These are phyloP conservation scores for Pisolithus microcarpus DNA, from an alignment of 768 basidiomycete species.

Conservation along the genomic window DNA sequence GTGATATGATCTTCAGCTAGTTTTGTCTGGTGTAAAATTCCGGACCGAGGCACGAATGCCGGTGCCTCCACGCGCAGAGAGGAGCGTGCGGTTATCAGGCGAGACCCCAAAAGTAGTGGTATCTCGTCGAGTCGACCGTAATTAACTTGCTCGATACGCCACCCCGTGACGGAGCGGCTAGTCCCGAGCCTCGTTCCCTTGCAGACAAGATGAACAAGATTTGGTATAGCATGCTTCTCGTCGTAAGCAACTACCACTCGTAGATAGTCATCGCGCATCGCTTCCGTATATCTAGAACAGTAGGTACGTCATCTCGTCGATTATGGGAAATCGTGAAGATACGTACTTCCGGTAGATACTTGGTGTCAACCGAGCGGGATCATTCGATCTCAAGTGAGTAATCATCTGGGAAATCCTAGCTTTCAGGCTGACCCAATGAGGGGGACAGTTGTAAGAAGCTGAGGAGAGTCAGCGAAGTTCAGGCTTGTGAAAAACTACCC, in stretches of 20 bases:
- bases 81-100: conserved; percentile 9
- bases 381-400: conserved; percentile 2
- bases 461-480: neutral
- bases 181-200: neutral
- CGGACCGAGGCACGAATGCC: conserved; percentile 11
- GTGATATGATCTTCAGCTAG: neutral
- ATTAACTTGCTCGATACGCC: conserved; percentile 24
- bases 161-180: neutral
- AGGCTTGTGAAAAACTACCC: neutral
- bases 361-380: neutral
- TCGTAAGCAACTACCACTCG: conserved; percentile 1
- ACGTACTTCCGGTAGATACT: conserved; percentile 9
- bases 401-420: conserved; percentile 5
- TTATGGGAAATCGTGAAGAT: neutral
- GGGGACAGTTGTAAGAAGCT: conserved; percentile 31
- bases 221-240: too few relatives aligned
- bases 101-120: conserved; percentile 19
- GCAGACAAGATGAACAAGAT: conserved; percentile 2
- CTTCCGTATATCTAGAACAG: neutral
- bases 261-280: conserved; percentile 4
- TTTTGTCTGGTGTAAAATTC: neutral
- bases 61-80: conserved; percentile 12
- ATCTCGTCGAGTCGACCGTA: conserved; percentile 28
- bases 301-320: neutral
- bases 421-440: conserved; percentile 1